Conservation (phyloP, 2,329 filamentous ascomycete species). For the Aspergillus ibericus region DNA sequence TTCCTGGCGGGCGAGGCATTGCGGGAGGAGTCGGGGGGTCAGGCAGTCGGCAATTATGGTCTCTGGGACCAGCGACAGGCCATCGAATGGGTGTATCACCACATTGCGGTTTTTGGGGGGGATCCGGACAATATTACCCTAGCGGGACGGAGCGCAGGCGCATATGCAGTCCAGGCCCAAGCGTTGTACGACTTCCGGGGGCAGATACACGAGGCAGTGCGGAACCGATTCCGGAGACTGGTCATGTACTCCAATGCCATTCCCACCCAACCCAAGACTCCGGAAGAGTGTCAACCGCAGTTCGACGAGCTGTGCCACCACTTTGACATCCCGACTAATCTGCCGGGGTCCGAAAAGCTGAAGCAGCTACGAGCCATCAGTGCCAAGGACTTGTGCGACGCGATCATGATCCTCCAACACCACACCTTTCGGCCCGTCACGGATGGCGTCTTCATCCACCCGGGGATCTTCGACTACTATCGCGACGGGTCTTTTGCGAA, state of each 20-base stretch:
- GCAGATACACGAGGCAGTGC: constrained; percentile 16
- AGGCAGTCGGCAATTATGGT: constrained; percentile 43
- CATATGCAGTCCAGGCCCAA: constrained; percentile 38
- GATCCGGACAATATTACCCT: constrained; percentile 49
- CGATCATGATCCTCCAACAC: constrained; percentile 42
- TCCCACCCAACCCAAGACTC: constrained; percentile 45
- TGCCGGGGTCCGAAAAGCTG: constrained; percentile 33
- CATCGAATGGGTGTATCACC: constrained; percentile 52
- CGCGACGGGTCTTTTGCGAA: constrained; percentile 38
- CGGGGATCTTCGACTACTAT: constrained; percentile 42
- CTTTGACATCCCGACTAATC: constrained; percentile 29
- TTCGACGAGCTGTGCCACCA: constrained; percentile 46
- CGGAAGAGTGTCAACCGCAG: constrained; percentile 40
- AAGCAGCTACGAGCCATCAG: constrained; percentile 33
- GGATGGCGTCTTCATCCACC: constrained; percentile 43
- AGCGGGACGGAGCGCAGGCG: constrained; percentile 47
- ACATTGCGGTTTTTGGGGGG: constrained; percentile 50
- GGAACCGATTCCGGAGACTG: constrained; percentile 39
- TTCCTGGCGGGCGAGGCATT: constrained; percentile 49
- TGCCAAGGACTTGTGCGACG: constrained; percentile 33
- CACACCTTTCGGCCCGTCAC: constrained; percentile 51
- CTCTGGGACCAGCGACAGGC: constrained; percentile 53
- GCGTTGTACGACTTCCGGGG: constrained; percentile 43
- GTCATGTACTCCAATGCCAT: constrained; percentile 51
- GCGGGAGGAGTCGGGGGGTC: constrained; percentile 24